Base-by-base conservation (phyloP, 2,329 filamentous ascomycete species). In the Neofusicoccum ribis region DNA sequence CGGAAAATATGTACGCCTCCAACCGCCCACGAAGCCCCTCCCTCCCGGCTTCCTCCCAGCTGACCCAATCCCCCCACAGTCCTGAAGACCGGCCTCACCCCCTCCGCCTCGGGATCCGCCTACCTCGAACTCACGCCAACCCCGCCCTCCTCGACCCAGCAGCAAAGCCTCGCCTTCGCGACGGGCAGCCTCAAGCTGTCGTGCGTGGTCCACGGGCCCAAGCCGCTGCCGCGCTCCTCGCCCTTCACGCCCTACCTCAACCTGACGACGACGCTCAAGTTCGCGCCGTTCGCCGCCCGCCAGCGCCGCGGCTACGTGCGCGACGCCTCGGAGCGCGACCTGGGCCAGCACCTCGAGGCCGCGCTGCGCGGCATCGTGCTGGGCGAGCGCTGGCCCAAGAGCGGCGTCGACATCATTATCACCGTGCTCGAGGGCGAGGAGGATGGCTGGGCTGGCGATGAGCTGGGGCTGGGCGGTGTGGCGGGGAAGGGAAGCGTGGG, bases 301-400 rank as follows among this genome's bases (percentile, higher is more conserved):
- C 86, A 90, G 71, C 86, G 95, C 66, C 87, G 91, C 75, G 92
- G 93, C 12, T 97, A 97, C 75, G 82, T 97, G 23, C 88, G 93
- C 52, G 94, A 98, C 76, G 84, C 89, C 15, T 89, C 86, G 67
- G 95, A 99, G 80, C 87, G 93, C 59, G 95, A 99, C 74, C 84
- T 99, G 1, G 92, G 92, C 12, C 90, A 93, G 11, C 94, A 98
- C 76, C 82, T 99, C 3, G 93, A 98, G 78, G 94, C 92, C 15
- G 93, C 95, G 31, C 83, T 99, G 59, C 87, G 93, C 39, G 94
- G 94, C 0, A 91, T 92, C 7, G 88, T 98, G 59, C 94, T 98
- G 73, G 93, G 92, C 14, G 93, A 97, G 75, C 85, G 94, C 65
- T 99, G 94, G 92, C 95, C 95, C n/a, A 99, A 99, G 83, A 97